Conservation (phyloP, 2,329 filamentous ascomycete genomes). For the Cephalotrichum gorgonifer region DNA sequence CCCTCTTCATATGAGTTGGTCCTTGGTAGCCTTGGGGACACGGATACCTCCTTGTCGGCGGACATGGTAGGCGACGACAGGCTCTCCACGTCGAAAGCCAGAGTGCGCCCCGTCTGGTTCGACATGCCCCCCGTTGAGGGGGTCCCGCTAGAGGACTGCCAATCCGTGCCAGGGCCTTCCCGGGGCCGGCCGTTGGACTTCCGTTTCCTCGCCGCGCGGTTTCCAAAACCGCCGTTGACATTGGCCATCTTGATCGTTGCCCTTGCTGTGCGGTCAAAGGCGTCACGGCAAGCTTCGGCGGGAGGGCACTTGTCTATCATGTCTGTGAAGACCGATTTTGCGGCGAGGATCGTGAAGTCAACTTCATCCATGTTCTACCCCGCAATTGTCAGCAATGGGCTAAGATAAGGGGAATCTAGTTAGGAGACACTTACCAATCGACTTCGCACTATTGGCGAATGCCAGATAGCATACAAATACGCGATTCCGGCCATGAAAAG, state of each 20-base stretch:
- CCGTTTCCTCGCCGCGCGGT: constrained; percentile 17
- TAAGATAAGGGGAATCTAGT: neutral
- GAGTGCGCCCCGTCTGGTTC: constrained; percentile 9
- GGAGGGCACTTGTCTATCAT: constrained; percentile 91
- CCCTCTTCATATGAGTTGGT: constrained; percentile 19
- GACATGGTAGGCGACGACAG: constrained; percentile 30
- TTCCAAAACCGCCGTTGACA: constrained; percentile 71
- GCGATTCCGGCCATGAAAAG: constrained; percentile 96
- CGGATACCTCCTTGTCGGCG: constrained; percentile 21
- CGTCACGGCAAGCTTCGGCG: constrained; percentile 87
- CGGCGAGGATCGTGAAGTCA: constrained; percentile 91
- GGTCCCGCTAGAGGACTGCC: constrained; percentile 17
- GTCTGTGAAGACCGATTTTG: constrained; percentile 84
- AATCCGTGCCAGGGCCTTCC: constrained; percentile 15
- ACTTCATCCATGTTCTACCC: constrained; percentile 77
- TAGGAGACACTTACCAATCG: constrained; percentile 56
- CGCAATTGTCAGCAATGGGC: constrained; percentile 15
- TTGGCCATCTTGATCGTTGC: constrained; percentile 93
- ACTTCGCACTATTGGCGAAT: constrained; percentile 79
- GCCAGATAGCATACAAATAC: constrained; percentile 95
- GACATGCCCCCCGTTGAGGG: constrained; percentile 12
- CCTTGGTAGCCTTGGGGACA: constrained; percentile 27
- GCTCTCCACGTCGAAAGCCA: constrained; percentile 26
- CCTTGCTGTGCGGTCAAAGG: constrained; percentile 90
- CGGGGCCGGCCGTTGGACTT: constrained; percentile 10